Base-by-base conservation (phyloP, 2,329 filamentous ascomycete genomes). In the Penicillium sp. region DNA sequence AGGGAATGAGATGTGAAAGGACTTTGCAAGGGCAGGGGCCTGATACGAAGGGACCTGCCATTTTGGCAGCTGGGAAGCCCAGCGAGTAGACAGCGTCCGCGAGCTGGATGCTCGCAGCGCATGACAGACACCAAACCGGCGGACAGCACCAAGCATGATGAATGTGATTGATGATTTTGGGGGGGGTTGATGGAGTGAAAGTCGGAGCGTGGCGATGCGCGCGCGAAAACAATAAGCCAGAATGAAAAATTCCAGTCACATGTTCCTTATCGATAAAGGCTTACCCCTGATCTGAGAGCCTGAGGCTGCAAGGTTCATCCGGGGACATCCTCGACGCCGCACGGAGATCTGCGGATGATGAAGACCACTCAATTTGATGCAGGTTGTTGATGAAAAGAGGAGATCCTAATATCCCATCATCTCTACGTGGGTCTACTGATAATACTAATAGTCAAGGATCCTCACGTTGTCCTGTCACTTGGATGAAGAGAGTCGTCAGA, bases 101-200 rank as follows among this genome's bases (percentile, higher is more conserved):
- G 63, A 61, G 49, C 56, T 54, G 47, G 64, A 66, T 49, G 59
- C 58, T 50, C 66, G 67, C 46, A 71, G 55, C 47, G 62, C 68
- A 46, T 66, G 67, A 48, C 57, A 58, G 45, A 68, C 64, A 56
- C 63, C 63, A 47, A 65, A 67, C 51, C 66, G 66, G 58, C 67
- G 69, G 59, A 71, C 55, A 55, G 63, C 63, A 58, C 62, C 60
- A 53, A 71, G 60, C 69, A 72, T 72, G 46, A 55, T 65, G 50
- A 45, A 53, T 18, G 38, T 50, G 43, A 40, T 45, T 38, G 44
- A 52, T 46, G 39, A 39, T 43, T 37, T 42, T 32, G 43, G 40
- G 18, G 43, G 18, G 40, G 18, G 43, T 29, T 45, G 53, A 41
- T n/a, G 50, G 45, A 35, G 25, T 53, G 33, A 39, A 29, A 34